phyloP scores from a whole-genome alignment of 1,139 yeast genomes.

The Candida frijolesensis region DNA sequence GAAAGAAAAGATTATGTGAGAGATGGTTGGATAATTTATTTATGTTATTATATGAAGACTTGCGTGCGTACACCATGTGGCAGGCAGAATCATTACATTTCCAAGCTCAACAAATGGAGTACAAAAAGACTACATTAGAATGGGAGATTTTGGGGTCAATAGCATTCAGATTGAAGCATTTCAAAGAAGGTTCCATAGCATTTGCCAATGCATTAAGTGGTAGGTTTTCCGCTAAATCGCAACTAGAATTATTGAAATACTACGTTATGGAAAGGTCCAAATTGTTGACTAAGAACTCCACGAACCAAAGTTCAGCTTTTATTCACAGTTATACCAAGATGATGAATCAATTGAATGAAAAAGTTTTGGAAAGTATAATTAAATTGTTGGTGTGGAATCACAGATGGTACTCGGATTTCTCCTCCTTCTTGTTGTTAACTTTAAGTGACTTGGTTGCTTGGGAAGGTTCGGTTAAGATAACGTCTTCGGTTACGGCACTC shows the following conservation, averaged over 20 bases:
- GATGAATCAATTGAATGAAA: conserved; percentile 55
- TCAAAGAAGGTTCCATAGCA: conserved; percentile 80
- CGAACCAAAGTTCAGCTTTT: conserved; percentile 20
- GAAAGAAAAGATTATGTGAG: conserved; percentile 84
- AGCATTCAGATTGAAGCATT: conserved; percentile 77
- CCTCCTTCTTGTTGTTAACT: conserved; percentile 61
- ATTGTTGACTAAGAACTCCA: conserved; percentile 33
- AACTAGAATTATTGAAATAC: conserved; percentile 71
- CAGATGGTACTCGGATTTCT: conserved; percentile 94
- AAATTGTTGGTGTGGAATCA: conserved; percentile 92
- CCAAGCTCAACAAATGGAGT: conserved; percentile 70
- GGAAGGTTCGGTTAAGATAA: conserved; percentile 78
- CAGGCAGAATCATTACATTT: conserved; percentile 75
- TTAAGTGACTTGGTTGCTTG: conserved; percentile 66
- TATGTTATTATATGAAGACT: conserved; percentile 83
- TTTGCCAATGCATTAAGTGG: conserved; percentile 75
- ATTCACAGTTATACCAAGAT: conserved; percentile 40
- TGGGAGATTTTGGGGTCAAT: conserved; percentile 92
- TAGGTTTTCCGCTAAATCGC: conserved; percentile 80
- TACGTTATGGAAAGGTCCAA: conserved; percentile 54
- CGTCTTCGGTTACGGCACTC: conserved; percentile 73
- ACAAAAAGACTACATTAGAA: conserved; percentile 81
- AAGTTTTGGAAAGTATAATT: conserved; percentile 70
- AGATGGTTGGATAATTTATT: conserved; percentile 92
- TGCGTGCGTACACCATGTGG: conserved; percentile 86